A percentile compares a stretch with the other conserved stretches of the same genome.
phyloP scores from a whole-genome alignment of 2,329 filamentous ascomycete species.

The Blumeriella jaapii region DNA sequence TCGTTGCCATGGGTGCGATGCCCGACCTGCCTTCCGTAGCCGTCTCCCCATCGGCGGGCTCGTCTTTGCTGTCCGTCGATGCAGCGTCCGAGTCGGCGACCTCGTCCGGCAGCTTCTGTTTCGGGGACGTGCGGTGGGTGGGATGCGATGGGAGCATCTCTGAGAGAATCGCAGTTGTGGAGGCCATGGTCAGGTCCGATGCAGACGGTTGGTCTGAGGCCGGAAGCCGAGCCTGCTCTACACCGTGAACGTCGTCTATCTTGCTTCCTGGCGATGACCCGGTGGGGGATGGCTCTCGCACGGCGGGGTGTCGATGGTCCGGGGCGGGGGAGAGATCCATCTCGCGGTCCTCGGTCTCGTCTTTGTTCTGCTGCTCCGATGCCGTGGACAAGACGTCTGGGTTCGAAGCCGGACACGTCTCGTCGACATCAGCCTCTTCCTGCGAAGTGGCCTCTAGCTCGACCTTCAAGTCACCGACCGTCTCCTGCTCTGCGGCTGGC shows the following conservation, averaged over 20 bases:
- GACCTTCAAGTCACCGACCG: neutral
- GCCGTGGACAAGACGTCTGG: too few relatives aligned
- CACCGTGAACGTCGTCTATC: too few relatives aligned
- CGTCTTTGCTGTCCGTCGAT: neutral
- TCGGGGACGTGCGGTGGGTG: neutral
- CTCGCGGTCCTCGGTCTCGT: too few relatives aligned
- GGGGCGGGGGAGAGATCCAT: too few relatives aligned
- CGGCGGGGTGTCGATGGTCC: too few relatives aligned
- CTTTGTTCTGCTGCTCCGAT: too few relatives aligned
- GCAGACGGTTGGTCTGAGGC: too few relatives aligned
- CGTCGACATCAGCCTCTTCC: neutral
- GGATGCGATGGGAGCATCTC: neutral
- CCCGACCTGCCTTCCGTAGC: neutral
- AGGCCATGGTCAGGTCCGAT: too few relatives aligned
- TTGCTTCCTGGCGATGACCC: too few relatives aligned
- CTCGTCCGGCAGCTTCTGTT: neutral
- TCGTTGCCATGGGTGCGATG: slow-evolving; percentile 2
- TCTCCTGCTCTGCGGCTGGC: neutral
- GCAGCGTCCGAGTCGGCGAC: neutral
- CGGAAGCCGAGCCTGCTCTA: too few relatives aligned
- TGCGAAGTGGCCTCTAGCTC: neutral
- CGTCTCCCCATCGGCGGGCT: neutral
- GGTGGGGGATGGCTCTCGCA: too few relatives aligned
- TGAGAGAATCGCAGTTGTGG: too few relatives aligned
- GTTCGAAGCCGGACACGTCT: neutral